Evolutionary conservation across 345 rosid species (phyloP).

Genomic region (Zanthoxylum bungeanum): DNA sequence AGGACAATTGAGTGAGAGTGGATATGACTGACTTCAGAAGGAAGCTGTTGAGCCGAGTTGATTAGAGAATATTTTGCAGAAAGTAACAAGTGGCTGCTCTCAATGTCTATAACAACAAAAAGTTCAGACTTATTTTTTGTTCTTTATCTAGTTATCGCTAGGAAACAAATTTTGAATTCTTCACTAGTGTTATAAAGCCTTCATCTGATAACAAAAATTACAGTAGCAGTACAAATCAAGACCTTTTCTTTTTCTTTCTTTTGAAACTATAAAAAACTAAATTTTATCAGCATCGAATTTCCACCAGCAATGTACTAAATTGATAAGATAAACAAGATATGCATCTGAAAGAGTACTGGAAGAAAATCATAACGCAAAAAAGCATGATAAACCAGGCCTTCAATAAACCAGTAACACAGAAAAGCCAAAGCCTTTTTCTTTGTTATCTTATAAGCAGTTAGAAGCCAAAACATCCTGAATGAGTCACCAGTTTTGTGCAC

Average conservation of each 20-base stretch:
- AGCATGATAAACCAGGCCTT: neutral
- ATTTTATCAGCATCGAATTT: neutral
- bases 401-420: neutral
- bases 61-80: slow-evolving; percentile 83
- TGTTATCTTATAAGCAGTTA: too few species aligned
- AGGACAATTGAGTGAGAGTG: slow-evolving; percentile 58
- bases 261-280: neutral
- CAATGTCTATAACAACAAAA: slow-evolving; percentile 53
- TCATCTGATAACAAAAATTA: neutral
- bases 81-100: slow-evolving; percentile 63
- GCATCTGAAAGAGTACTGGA: neutral
- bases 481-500: too few species aligned
- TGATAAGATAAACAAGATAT: neutral
- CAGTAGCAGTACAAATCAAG: neutral
- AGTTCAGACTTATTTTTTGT: neutral
- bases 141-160: neutral
- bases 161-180: neutral
- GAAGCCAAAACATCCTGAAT: too few species aligned
- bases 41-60: slow-evolving; percentile 61
- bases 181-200: too few species aligned
- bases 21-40: slow-evolving; percentile 62
- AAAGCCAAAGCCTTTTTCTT: too few species aligned
- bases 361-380: neutral
- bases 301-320: neutral
- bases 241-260: neutral